Evolutionary conservation across 164 flowering plant genomes (phyloP), one percentile per base, ranked within the genome.

Genomic region (Taxillus chinensis): DNA sequence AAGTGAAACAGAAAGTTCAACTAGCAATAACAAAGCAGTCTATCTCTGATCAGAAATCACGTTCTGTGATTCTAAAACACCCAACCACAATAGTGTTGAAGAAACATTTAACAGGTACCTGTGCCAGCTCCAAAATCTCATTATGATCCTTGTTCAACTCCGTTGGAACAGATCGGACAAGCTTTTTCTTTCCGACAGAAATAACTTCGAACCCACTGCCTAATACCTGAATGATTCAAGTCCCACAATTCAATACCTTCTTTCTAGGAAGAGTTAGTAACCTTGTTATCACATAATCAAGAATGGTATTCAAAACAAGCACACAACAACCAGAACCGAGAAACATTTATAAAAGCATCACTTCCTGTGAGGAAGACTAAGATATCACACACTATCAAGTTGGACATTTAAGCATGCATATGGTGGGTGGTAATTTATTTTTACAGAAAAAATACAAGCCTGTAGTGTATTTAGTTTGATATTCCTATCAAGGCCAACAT

Each of bases 111-210:
- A 50, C 46, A 46, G 16, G 62, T 56, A 90, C 99, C 97, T 93
- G 99, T 15, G 99, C 95, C 48, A 90, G 79, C 72, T 93, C 97
- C 70, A 93, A 65, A 65, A 93, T 86, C 82, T 84, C 96, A 78
- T 93, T 93, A 70, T 90, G 99, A 76, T 93, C 99, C 70, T 89
- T 89, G 76, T 93, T 93, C 79, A 93, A 70, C 71, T 93, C 97
- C 3, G 97, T 90, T 10, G 99, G 99, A 68, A 93, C 99, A 56
- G 97, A 93, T 1, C 97, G 82, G 50, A 90, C 88, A 71, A 93
- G 88, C 71, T 89, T 93, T 69, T 70, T 87, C 82, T 82, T 90
- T 50, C 99, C 97, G 68, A 91, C 87, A 61, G 92, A 76, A 64
- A 93, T 86, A 66, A 93, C 97, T 83, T 93, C 97, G 73, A 82